A percentile compares a stretch with the other conserved stretches of the same genome.
These are phyloP conservation scores for Phytopythium cucurbitacearum DNA, from an alignment of 352 stramenopile species.

Conservation along the genomic window DNA sequence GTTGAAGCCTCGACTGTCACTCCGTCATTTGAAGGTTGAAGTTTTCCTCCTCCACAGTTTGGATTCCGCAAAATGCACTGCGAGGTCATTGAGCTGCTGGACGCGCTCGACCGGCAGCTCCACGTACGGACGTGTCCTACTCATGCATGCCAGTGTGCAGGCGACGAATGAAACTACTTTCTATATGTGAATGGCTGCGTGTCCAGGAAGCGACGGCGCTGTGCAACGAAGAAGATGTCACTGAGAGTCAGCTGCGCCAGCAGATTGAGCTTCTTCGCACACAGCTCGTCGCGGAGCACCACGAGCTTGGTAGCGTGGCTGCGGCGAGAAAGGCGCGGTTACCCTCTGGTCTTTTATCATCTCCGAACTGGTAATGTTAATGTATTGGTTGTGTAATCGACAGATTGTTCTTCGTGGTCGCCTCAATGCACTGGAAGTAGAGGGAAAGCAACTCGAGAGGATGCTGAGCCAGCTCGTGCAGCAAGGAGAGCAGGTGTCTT, in stretches of 20 bases:
- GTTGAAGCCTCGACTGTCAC: slow-evolving; percentile 19
- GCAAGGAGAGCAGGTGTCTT: too few relatives aligned
- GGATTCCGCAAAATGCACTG: slow-evolving; percentile 7
- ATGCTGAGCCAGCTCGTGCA: too few relatives aligned
- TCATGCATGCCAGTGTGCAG: neutral
- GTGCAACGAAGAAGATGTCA: slow-evolving; percentile 9
- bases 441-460: too few relatives aligned
- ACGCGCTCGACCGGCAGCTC: slow-evolving; percentile 26
- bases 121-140: slow-evolving; percentile 9
- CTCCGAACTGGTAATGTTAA: neutral
- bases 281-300: slow-evolving; percentile 1
- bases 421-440: too few relatives aligned
- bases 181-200: neutral
- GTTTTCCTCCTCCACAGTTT: slow-evolving; percentile 5
- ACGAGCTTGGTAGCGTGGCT: slow-evolving; percentile 1
- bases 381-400: neutral
- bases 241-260: slow-evolving; percentile 1
- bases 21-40: slow-evolving; percentile 17
- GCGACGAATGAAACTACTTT: neutral
- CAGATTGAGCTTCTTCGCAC: slow-evolving; percentile 11
- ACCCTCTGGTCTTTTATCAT: neutral
- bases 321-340: neutral
- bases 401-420: too few relatives aligned
- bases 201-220: slow-evolving; percentile 8
- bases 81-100: slow-evolving; percentile 19